Evolutionary conservation across 768 basidiomycete species (phyloP), one percentile per base, ranked within the genome.

Genomic region (Paxillus ammoniavirescens): DNA sequence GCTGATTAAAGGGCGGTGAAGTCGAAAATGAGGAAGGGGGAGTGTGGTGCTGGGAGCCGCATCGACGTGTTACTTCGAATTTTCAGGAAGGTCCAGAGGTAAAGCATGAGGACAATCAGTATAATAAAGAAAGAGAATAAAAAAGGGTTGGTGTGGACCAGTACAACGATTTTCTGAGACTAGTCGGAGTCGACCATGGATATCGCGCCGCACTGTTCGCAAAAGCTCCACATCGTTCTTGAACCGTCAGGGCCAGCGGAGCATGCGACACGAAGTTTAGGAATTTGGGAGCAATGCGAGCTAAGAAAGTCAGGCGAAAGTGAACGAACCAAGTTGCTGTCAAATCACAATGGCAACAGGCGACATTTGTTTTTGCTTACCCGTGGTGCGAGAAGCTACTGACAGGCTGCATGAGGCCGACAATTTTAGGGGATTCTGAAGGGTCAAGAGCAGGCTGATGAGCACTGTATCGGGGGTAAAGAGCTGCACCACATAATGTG

Each of bases 121-220:
- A 63, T 61, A 72, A 72, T 65, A 63, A 68, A 62, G 47, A 62
- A 57, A 57, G 55, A 65, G 63, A 65, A 65, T 57, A 57, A 64
- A 62, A 56, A 45, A 33, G 26, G 26, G 4, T 30, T 43, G 54
- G 56, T 57, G 42, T 43, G 50, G 55, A 53, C 56, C 50, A 31
- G 55, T 47, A 23, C 18, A 21, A 30, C 10, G 15, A 45, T 37
- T 50, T 45, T 30, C 37, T 49, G 15, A 35, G 47, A 14, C 61
- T 73, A 86, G 70, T 88, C 85, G 71, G 78, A 78, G 65, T 91
- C 86, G 72, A 92, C 86, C 85, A 91, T 91, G 57, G 89, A 89
- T 69, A 92, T 91, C 53, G 90, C 86, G 70, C 90, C 90, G 68
- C 90, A 92, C 75, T 90, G 79, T 77, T 91, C 89, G 70, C 90